Percentiles rank a stretch among this genome's conserved stretches.
Evolutionary conservation across 768 basidiomycete species (phyloP).

Genomic region (Dentipellis fragilis): DNA sequence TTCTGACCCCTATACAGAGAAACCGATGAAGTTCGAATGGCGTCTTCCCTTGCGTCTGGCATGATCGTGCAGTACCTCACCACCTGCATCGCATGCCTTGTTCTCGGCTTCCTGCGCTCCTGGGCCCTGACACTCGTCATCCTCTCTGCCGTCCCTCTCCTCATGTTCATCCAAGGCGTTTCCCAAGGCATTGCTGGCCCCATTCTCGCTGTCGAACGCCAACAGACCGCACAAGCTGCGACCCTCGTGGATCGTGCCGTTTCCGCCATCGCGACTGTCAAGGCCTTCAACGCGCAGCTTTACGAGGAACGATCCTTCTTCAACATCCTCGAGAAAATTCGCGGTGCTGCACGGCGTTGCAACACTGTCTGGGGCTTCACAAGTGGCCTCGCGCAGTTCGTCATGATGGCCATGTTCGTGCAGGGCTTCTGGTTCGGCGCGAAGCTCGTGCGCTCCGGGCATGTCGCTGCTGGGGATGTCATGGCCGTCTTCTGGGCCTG

Average conservation of each 20-base stretch:
- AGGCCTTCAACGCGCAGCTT: constrained; percentile 75
- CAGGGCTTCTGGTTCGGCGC: constrained; percentile 95
- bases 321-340: constrained; percentile 34
- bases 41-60: constrained; percentile 72
- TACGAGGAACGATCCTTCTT: constrained; percentile 42
- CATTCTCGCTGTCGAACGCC: constrained; percentile 56
- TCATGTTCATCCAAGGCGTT: constrained; percentile 65
- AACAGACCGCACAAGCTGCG: constrained; percentile 58
- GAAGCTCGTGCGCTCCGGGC: constrained; percentile 75
- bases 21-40: constrained; percentile 87
- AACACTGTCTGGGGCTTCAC: constrained; percentile 71
- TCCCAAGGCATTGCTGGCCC: constrained; percentile 65
- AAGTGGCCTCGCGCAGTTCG: constrained; percentile 62
- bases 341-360: constrained; percentile 39
- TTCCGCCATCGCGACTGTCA: constrained; percentile 77
- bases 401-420: constrained; percentile 88
- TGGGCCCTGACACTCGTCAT: constrained; percentile 86
- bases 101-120: constrained; percentile 74
- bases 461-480: constrained; percentile 60
- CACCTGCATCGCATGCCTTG: constrained; percentile 68
- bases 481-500: constrained; percentile 99
- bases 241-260: constrained; percentile 73
- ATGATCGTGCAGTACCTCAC: constrained; percentile 72
- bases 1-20: constrained; percentile 43
- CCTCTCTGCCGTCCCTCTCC: constrained; percentile 77